Evolutionary conservation across 805 yeast genomes (phyloP).

Genomic region (Metschnikowia sp.): DNA sequence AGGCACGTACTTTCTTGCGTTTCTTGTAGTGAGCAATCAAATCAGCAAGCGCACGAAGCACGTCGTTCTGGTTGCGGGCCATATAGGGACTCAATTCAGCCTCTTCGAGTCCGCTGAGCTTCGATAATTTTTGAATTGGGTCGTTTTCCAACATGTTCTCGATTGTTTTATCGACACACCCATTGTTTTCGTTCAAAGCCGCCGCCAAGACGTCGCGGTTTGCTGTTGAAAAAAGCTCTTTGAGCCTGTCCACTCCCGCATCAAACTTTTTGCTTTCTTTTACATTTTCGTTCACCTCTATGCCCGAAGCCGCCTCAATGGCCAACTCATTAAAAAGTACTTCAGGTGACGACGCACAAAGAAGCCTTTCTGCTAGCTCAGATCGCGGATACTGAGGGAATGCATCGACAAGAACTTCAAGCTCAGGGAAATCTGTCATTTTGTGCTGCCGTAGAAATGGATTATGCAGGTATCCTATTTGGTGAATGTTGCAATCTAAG

Average conservation of each 20-base stretch:
- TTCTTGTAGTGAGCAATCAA: constrained; percentile 22
- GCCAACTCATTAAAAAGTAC: constrained; percentile 26
- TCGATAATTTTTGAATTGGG: constrained; percentile 2
- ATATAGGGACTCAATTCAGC: constrained; percentile 15
- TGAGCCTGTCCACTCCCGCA: constrained; percentile 22
- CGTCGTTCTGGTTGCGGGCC: constrained; percentile 25
- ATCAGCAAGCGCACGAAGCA: constrained; percentile 33
- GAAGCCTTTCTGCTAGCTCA: constrained; percentile 26
- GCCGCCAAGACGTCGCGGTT: constrained; percentile 26
- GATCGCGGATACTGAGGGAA: constrained; percentile 26
- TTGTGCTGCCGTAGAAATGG: neutral
- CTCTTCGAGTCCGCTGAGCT: constrained; percentile 4
- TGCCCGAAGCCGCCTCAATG: constrained; percentile 6
- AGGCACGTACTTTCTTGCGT: constrained; percentile 7
- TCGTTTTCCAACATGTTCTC: constrained; percentile 14
- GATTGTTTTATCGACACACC: constrained; percentile 29
- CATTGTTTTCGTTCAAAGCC: constrained; percentile 26
- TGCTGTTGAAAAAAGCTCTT: constrained; percentile 46
- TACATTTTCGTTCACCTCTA: too few species aligned
- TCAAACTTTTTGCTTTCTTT: constrained; percentile 5
- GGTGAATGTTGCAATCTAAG: too few species aligned
- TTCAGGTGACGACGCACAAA: constrained; percentile 21
- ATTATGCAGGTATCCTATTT: neutral
- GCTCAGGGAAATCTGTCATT: constrained; percentile 10
- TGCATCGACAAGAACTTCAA: constrained; percentile 25